Evolutionary conservation across 441 rosid species (phyloP), one percentile per base, ranked within the genome.

Genomic region (Gossypium laxum): DNA sequence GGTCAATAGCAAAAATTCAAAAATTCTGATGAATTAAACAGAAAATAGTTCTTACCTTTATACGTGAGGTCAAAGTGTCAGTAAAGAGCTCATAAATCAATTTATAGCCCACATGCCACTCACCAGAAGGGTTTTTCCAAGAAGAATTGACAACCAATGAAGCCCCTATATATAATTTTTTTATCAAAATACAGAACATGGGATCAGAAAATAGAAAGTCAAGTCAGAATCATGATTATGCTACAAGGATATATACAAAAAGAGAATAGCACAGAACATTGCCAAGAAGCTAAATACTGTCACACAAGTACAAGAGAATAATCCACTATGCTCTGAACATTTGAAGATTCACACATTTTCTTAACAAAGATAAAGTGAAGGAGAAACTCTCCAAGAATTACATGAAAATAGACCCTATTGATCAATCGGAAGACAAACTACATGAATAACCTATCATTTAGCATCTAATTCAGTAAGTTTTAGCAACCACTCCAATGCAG

Each of bases 51-150:
- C 71, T 62, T 74, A 89, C 99, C 97, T 92, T 92, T 75, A 94
- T 80, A 56, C 99, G 96, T 69, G 96, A 85, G 69, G 86, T 89
- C 79, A 94, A 81, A 11, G 82, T 81, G 56, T 78, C 76, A 0
- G 96, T 89, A 80, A 90, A 89, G 65, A 94, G 87, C 81, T 89
- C 88, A 62, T 86, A 90, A 34, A 91, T 82, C 89, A 94, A 78
- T 84, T 94, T 94, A 79, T 72, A 88, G 70, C 99, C 99, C 60
- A 92, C 92, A 70, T 80, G 99, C 98, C 99, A 94, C 69, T 89
- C 91, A 74, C 94, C 97, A 66, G 92, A 84, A 41, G 98, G 99
- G 67, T 94, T 94, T 82, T 90, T 83, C 99, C 99, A 94, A 3
- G 89, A 86, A 60, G 94, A 78, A 82, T 94, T 92, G 74, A 92